Conservation (phyloP, 768 basidiomycete species). For the Leccinum barrowsii region DNA sequence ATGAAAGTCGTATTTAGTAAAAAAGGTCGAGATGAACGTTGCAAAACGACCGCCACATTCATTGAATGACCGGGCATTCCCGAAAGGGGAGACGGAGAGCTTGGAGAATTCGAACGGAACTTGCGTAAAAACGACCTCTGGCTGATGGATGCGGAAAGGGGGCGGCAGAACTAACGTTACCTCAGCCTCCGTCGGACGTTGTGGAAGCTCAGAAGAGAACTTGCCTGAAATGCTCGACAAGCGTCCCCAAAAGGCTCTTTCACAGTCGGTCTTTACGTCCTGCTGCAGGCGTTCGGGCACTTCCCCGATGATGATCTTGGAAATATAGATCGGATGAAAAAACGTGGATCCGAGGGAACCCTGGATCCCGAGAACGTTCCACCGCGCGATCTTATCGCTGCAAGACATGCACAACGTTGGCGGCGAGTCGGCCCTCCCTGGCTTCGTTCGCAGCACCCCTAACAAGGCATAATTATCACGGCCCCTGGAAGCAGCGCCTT, state of each 20-base stretch:
- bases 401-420: constrained; percentile 87
- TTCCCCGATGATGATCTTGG: constrained; percentile 68
- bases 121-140: constrained; percentile 56
- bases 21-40: not conserved
- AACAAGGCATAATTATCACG: constrained; percentile 73
- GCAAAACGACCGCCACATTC: constrained; percentile 49
- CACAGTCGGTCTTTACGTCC: constrained; percentile 56
- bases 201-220: not conserved
- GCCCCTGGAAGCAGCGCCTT: constrained; percentile 57
- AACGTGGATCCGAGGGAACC: constrained; percentile 67
- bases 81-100: constrained; percentile 43
- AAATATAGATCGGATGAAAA: constrained; percentile 62
- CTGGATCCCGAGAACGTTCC: constrained; percentile 82
- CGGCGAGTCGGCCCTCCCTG: constrained; percentile 86
- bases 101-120: constrained; percentile 47
- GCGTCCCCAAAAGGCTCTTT: constrained; percentile 61
- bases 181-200: not conserved
- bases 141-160: constrained; percentile 48
- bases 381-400: constrained; percentile 90
- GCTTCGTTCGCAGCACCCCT: constrained; percentile 87
- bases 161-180: constrained; percentile 39
- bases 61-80: constrained; percentile 50
- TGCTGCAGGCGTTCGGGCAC: constrained; percentile 42
- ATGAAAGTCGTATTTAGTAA: not conserved
- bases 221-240: constrained; percentile 44